These are phyloP conservation scores for Cladophialophora chaetospira DNA, from an alignment of 2,329 filamentous ascomycete genomes.

Conservation along the genomic window DNA sequence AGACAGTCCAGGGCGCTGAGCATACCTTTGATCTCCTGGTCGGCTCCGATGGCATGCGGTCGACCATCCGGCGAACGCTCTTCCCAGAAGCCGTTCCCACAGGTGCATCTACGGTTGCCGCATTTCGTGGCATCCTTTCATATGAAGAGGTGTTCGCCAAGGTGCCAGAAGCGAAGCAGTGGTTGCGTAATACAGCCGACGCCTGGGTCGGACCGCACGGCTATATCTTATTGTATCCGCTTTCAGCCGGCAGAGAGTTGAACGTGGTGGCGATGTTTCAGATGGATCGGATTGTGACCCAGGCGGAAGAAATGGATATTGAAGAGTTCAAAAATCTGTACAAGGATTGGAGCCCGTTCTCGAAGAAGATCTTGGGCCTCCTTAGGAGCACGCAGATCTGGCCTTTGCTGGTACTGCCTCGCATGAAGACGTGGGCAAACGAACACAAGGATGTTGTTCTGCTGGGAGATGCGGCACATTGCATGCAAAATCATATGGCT, in stretches of 20 bases:
- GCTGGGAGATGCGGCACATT: slow-evolving; percentile 42
- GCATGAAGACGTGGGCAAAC: slow-evolving; percentile 46
- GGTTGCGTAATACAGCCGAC: slow-evolving; percentile 29
- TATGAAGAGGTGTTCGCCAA: slow-evolving; percentile 42
- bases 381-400: slow-evolving; percentile 46
- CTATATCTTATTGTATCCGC: slow-evolving; percentile 31
- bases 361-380: slow-evolving; percentile 22
- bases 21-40: slow-evolving; percentile 43
- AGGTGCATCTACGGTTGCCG: slow-evolving; percentile 46
- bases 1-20: slow-evolving; percentile 31
- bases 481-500: slow-evolving; percentile 50
- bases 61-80: slow-evolving; percentile 42
- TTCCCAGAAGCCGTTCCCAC: slow-evolving; percentile 47
- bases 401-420: slow-evolving; percentile 49
- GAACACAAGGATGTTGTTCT: slow-evolving; percentile 46
- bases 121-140: slow-evolving; percentile 50
- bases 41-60: slow-evolving; percentile 48
- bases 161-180: slow-evolving; percentile 26
- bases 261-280: slow-evolving; percentile 30
- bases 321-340: slow-evolving; percentile 24
- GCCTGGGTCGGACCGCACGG: slow-evolving; percentile 29
- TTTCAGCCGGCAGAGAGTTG: slow-evolving; percentile 28
- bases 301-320: slow-evolving; percentile 25
- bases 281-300: slow-evolving; percentile 25
- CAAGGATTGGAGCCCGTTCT: slow-evolving; percentile 25